These are phyloP conservation scores for Wallacemonas sp. DNA, from an alignment of 208 protist genomes.

Conservation along the genomic window DNA sequence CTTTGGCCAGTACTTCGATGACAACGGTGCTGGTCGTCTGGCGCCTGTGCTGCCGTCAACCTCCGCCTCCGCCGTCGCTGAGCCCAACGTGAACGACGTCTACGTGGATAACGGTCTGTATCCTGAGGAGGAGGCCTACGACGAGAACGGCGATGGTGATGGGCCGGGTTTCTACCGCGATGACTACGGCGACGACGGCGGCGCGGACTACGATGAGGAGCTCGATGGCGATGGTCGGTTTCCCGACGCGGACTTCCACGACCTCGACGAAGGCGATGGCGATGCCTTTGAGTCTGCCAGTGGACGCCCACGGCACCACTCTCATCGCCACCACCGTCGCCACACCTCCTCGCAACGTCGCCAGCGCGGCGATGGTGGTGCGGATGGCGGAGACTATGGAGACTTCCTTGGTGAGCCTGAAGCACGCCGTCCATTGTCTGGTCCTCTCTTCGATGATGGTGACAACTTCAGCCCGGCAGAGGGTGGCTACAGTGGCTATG, in stretches of 20 bases:
- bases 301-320: conserved; percentile 16
- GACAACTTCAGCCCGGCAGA: conserved; percentile 7
- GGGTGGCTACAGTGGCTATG: conserved; percentile 30
- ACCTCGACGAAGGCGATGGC: conserved; percentile 12
- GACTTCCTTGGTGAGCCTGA: conserved; percentile 5
- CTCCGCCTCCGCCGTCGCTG: background rate
- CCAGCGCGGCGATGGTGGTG: background rate
- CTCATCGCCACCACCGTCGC: conserved; percentile 28
- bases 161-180: background rate
- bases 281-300: conserved; percentile 19
- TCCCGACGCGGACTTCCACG: conserved; percentile 6
- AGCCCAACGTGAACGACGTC: conserved; percentile 25
- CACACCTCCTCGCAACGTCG: conserved; percentile 14
- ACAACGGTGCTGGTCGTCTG: conserved; percentile 13
- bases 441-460: conserved; percentile 5
- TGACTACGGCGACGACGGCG: background rate
- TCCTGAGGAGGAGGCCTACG: background rate
- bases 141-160: background rate
- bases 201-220: conserved; percentile 5
- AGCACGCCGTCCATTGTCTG: background rate
- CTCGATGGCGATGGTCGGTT: conserved; percentile 3
- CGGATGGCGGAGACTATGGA: no score
- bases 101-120: conserved; percentile 19
- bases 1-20: conserved; percentile 47
- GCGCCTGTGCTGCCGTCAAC: background rate